These are phyloP conservation scores for Rhazya stricta DNA, from an alignment of 257 asterid genomes.

Conservation along the genomic window DNA sequence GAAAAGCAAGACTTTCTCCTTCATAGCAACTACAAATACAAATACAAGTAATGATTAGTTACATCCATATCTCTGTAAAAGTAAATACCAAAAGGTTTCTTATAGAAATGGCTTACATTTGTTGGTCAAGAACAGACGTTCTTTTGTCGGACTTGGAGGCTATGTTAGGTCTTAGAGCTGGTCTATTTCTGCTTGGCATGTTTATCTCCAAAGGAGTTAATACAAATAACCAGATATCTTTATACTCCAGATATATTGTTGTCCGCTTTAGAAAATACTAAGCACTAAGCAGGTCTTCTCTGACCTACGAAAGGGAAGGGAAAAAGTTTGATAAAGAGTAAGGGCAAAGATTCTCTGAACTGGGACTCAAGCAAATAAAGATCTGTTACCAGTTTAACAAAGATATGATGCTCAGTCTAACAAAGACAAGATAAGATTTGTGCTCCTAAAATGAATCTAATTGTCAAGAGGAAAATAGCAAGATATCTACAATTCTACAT, in stretches of 20 bases:
- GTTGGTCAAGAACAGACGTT: constrained; percentile 1
- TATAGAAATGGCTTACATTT: constrained; percentile 1
- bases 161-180: neutral
- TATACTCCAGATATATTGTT: neutral
- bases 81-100: neutral
- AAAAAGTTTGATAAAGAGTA: neutral
- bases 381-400: neutral
- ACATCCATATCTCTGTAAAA: neutral
- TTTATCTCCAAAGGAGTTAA: neutral
- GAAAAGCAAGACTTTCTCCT: constrained; percentile 52
- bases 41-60: neutral
- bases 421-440: neutral
- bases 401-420: neutral
- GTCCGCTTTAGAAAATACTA: neutral
- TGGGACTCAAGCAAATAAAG: neutral
- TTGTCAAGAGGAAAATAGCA: neutral
- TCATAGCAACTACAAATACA: constrained; percentile 44
- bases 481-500: neutral
- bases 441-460: neutral
- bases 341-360: neutral
- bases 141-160: neutral
- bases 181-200: constrained; percentile 6
- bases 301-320: neutral
- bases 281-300: neutral
- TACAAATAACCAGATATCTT: neutral